Base-by-base conservation (phyloP, 352 stramenopile species). In the Globisporangium sylvaticum region DNA sequence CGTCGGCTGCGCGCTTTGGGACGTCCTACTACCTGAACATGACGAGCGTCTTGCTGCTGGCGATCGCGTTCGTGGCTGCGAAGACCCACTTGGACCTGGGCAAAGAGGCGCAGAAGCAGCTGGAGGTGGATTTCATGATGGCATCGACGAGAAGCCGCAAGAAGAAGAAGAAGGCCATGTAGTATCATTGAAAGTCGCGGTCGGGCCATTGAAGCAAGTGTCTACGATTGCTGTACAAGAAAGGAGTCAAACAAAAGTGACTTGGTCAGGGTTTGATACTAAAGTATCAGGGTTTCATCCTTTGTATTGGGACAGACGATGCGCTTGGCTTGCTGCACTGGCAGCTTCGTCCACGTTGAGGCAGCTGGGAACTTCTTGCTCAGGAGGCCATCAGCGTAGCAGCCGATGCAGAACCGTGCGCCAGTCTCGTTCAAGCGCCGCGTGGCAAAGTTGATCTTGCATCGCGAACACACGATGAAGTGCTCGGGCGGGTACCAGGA, bases 281-380 rank as follows among this genome's bases (percentile, higher is more conserved):
- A 4, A 42, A 42, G 12, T 42, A 42, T 42, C 12, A 42, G 10
- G 34, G 42, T 27, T 15, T 9, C 54, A 29, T 53, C 18, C 9
- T 27, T 46, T 32, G 1, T 10, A n/a, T 78, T 79, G 62, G 82
- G 82, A 61, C 84, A 92, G 55, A 90, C 78, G 31, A 80, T 67
- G 67, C 84, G 91, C 48, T 76, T 88, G 52, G 79, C 73, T 1
- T 75, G 62, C 32, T 87, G 76, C 39, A 91, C 81, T 0, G 60
- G 69, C n/a, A 92, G 71, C 65, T 90, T 91, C 8, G 76, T 80
- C 82, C 82, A 92, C 46, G 65, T 76, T 62, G 34, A 62, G 6
- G 37, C 50, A 5, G 46, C 37, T 8, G 24, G n/a, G 18, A 72
- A 73, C 20, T 37, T 56, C 46, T 52, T 7, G 53, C 57, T 69